Evolutionary conservation across 495 filamentous ascomycete genomes (phyloP), one percentile per base, ranked within the genome.

Genomic region (Xylaria telfairii): DNA sequence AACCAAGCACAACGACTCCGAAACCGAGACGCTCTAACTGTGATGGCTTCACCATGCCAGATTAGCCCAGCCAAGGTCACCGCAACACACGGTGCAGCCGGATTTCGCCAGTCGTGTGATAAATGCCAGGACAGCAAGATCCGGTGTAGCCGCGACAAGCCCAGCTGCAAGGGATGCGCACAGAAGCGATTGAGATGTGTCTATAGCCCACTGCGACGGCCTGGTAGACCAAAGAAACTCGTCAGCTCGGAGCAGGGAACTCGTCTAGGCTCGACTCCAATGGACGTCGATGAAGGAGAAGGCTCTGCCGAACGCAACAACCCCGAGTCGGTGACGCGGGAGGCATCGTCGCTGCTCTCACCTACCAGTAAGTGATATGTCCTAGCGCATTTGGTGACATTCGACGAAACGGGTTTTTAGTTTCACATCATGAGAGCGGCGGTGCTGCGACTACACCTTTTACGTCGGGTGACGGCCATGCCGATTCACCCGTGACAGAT

Each of bases 111-210:
- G 0, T 85, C 83, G 0, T 86, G 84, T 73, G 85, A 86, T 68
- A 79, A 82, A 21, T 86, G 83, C 44, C 82, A 85, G 56, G 79
- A 85, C 59, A 82, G 81, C 15, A 86, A 86, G 64, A 81, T 86
- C 26, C 79, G 83, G n/a, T 86, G 84, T 74, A 82, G 82, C 44
- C 83, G 84, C 66, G 82, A 86, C 66, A 83, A 81, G 42, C 82
- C 81, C 15, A 78, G 79, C 2, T 86, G 84, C 66, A 78, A 77
- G 17, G 74, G 83, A 69, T 86, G 84, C 44, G 76, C 80, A 51
- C 84, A 78, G 47, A 82, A 84, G 37, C 80, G 82, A 15, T 75
- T 83, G 17, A 74, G 76, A 2, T 86, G 84, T 56, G 72, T 85
- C 42, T 86, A 86, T 70, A 84, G 82, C 62, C 80, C 84, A 28